Conservation (phyloP, 306 rosid genomes). For the Quillaja saponaria region DNA sequence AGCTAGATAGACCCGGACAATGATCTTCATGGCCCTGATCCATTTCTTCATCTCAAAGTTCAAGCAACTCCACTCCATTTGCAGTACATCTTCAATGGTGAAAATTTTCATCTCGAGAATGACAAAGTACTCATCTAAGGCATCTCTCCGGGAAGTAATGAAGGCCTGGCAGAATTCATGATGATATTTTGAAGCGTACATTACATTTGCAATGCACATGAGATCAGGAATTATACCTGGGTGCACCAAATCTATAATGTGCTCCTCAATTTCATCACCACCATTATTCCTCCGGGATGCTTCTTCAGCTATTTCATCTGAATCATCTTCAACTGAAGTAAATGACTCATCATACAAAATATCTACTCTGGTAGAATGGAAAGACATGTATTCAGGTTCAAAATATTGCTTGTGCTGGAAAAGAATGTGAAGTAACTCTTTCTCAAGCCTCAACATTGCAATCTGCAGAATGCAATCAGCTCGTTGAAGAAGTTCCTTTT, state of each 20-base stretch:
- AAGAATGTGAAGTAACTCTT: slow-evolving; percentile 53
- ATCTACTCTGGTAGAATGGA: slow-evolving; percentile 40
- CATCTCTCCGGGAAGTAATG: slow-evolving; percentile 44
- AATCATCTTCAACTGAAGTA: slow-evolving; percentile 46
- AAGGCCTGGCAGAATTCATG: slow-evolving; percentile 57
- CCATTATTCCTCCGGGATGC: slow-evolving; percentile 9
- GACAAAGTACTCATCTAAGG: slow-evolving; percentile 53
- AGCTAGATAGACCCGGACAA: slow-evolving; percentile 53
- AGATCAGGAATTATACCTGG: slow-evolving; percentile 47
- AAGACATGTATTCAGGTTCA: slow-evolving; percentile 52
- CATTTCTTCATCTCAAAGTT: slow-evolving; percentile 55
- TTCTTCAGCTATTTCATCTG: slow-evolving; percentile 31
- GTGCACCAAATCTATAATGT: slow-evolving; percentile 44
- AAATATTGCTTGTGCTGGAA: slow-evolving; percentile 48
- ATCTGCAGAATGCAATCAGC: slow-evolving; percentile 48
- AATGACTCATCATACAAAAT: slow-evolving; percentile 40
- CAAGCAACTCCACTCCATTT: slow-evolving; percentile 55
- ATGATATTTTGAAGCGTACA: slow-evolving; percentile 61
- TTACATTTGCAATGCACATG: slow-evolving; percentile 53
- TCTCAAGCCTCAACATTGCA: slow-evolving; percentile 65
- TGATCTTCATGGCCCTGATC: slow-evolving; percentile 47
- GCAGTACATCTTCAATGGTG: slow-evolving; percentile 51
- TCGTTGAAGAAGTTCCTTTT: slow-evolving; percentile 42
- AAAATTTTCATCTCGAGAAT: slow-evolving; percentile 46
- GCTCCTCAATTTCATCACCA: slow-evolving; percentile 22